phyloP scores from a whole-genome alignment of 176 grass and related monocot genomes.

The Aegilops bicornis region DNA sequence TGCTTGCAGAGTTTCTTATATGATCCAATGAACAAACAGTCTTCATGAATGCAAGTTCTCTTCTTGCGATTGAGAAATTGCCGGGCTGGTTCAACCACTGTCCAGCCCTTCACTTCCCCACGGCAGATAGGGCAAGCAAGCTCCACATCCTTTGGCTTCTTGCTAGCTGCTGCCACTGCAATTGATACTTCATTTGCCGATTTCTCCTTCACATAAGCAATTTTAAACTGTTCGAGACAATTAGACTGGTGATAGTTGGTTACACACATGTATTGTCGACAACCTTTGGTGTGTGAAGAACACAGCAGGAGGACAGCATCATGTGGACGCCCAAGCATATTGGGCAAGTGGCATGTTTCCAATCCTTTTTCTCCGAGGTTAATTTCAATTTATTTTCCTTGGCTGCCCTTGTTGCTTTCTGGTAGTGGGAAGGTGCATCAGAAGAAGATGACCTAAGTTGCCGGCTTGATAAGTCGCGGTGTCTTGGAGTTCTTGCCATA shows the following conservation, averaged over 20 bases:
- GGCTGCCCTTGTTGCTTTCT: constrained; percentile 31
- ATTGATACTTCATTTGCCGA: background rate
- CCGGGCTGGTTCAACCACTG: constrained; percentile 62
- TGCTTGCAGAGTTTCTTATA: constrained; percentile 71
- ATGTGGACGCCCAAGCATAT: constrained; percentile 86
- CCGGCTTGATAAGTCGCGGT: background rate
- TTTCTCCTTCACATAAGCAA: constrained; percentile 53
- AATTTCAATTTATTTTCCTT: constrained; percentile 35
- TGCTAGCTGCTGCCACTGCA: constrained; percentile 14
- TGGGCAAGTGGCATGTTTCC: constrained; percentile 73
- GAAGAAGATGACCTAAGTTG: constrained; percentile 14
- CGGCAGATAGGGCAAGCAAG: constrained; percentile 81
- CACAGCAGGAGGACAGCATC: constrained; percentile 86
- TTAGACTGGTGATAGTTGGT: constrained; percentile 77
- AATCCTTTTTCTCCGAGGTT: constrained; percentile 55
- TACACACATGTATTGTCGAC: constrained; percentile 88
- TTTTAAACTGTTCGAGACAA: constrained; percentile 81
- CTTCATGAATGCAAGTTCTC: constrained; percentile 62
- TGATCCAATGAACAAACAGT: constrained; percentile 64
- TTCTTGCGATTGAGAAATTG: constrained; percentile 72
- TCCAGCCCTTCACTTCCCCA: constrained; percentile 83
- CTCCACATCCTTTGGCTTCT: constrained; percentile 42
- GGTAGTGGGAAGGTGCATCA: constrained; percentile 23
- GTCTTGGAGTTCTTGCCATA: constrained; percentile 58
- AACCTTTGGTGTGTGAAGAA: constrained; percentile 81